A percentile compares a stretch with the other conserved stretches of the same genome.
phyloP scores from a whole-genome alignment of 2,329 filamentous ascomycete genomes.

The Beauveria sp. region DNA sequence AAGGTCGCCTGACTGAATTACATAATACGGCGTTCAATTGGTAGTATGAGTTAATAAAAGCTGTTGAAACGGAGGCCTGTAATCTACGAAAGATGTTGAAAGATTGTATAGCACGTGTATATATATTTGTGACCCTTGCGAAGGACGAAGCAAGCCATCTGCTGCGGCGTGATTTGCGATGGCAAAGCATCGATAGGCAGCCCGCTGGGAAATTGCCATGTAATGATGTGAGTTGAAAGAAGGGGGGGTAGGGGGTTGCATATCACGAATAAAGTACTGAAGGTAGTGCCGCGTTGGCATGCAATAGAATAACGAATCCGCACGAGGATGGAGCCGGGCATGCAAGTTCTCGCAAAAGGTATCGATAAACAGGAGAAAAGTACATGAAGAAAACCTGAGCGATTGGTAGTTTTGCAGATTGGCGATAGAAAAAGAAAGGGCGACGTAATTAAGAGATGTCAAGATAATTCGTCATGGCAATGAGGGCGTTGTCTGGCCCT shows the following conservation, averaged over 20 bases:
- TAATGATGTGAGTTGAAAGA: no score
- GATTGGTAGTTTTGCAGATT: neutral
- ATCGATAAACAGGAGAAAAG: neutral
- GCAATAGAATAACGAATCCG: neutral
- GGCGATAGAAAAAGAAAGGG: neutral
- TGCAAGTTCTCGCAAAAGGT: neutral
- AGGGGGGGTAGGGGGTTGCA: neutral
- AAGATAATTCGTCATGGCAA: neutral
- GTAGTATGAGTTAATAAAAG: slow-evolving; percentile 1
- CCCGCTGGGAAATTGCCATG: no score
- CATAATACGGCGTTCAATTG: neutral
- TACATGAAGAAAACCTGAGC: no score
- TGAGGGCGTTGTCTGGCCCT: neutral
- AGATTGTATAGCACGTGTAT: no score
- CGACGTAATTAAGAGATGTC: slow-evolving; percentile 5
- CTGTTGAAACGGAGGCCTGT: neutral
- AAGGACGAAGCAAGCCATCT: no score
- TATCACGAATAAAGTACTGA: neutral
- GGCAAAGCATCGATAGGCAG: no score
- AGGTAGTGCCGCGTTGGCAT: neutral
- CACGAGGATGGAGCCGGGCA: neutral
- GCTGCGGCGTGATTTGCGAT: no score
- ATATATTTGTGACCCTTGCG: neutral
- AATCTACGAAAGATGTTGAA: neutral
- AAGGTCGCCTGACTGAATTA: neutral